These are phyloP conservation scores for Penstemon eatonii DNA, from an alignment of 257 asterid genomes.

Conservation along the genomic window DNA sequence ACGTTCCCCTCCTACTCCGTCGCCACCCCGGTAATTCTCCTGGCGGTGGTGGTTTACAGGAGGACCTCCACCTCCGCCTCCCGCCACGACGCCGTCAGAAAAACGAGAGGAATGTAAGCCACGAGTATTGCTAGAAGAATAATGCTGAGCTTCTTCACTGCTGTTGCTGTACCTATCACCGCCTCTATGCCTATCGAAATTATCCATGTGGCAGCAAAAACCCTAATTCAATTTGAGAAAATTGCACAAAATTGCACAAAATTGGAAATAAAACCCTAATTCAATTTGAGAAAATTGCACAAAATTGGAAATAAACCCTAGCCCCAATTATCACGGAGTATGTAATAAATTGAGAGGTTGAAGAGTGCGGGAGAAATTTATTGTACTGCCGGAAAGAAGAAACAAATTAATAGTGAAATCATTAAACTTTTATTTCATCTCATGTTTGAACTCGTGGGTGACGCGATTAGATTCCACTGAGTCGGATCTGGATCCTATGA, in stretches of 20 bases:
- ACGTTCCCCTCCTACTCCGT: constrained; percentile 42
- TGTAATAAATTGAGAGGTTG: too few relatives aligned
- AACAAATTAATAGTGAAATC: too few relatives aligned
- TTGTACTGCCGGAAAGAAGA: too few relatives aligned
- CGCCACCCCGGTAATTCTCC: constrained; percentile 39
- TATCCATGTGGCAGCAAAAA: constrained; percentile 44
- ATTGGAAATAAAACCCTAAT: constrained; percentile 28
- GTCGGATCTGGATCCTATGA: too few relatives aligned
- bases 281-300: constrained; percentile 10
- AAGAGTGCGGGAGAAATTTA: too few relatives aligned
- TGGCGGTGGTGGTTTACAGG: constrained; percentile 35
- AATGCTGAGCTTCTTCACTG: constrained; percentile 34
- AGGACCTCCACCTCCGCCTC: constrained; percentile 25
- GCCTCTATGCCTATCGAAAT: constrained; percentile 48
- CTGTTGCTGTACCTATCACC: constrained; percentile 41
- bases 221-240: constrained; percentile 30
- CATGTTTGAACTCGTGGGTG: too few relatives aligned
- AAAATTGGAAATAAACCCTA: constrained; percentile 25
- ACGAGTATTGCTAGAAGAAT: constrained; percentile 28
- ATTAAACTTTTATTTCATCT: too few relatives aligned
- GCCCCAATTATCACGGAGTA: constrained; percentile 1
- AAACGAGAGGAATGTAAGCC: constrained; percentile 19
- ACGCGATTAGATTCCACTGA: too few relatives aligned
- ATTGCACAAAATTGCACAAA: constrained; percentile 10
- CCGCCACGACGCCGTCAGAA: constrained; percentile 41